phyloP scores from a whole-genome alignment of 2,329 filamentous ascomycete species.

The Talaromyces sp. region DNA sequence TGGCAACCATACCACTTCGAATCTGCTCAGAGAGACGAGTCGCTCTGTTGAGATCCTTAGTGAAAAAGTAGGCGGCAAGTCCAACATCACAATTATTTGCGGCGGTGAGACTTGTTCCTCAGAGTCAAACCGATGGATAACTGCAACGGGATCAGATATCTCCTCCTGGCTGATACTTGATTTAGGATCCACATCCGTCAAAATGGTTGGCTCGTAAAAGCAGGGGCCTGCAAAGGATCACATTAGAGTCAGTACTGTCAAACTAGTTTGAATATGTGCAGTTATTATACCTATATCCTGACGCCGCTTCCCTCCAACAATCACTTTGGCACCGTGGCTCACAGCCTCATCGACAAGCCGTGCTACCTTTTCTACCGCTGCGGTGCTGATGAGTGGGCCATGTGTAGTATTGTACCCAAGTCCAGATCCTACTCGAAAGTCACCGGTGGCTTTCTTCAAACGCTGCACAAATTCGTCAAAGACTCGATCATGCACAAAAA shows the following conservation, averaged over 20 bases:
- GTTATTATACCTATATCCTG: neutral
- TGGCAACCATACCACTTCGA: neutral
- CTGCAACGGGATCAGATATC: neutral
- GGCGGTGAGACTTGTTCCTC: neutral
- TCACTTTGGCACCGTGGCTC: neutral
- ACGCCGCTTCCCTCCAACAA: neutral
- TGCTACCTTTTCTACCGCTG: neutral
- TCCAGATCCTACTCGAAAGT: neutral
- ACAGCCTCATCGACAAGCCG: neutral
- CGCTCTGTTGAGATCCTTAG: neutral
- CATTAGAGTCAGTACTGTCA: neutral
- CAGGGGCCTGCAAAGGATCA: neutral
- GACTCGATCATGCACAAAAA: conserved; percentile 5
- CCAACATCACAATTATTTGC: neutral
- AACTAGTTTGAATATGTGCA: neutral
- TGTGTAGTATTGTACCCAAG: neutral
- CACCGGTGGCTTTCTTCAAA: neutral
- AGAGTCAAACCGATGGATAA: neutral
- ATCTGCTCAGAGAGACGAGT: neutral
- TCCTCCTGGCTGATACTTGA: neutral
- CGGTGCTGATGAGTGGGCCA: neutral
- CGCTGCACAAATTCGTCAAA: neutral
- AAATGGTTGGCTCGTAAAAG: neutral
- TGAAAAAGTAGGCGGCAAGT: neutral
- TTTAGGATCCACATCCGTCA: neutral